A percentile compares a stretch with the other conserved stretches of the same genome.
These are phyloP conservation scores for Hymenoscyphus albidus DNA, from an alignment of 2,329 filamentous ascomycete genomes.

Conservation along the genomic window DNA sequence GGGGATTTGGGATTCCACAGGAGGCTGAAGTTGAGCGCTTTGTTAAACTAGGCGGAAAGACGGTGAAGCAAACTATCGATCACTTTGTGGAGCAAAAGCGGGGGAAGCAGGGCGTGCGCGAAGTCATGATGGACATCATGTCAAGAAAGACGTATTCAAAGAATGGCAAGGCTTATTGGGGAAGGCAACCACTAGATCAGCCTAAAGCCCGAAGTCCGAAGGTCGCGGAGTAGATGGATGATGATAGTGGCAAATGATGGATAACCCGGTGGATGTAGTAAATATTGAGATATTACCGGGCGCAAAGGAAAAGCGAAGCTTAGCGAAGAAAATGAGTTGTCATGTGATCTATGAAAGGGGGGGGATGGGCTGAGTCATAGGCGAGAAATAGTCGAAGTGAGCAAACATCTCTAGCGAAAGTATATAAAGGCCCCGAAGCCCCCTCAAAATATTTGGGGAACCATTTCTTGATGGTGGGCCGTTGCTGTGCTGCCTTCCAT, in stretches of 20 bases:
- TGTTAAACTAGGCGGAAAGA: constrained; percentile 40
- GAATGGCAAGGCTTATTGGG: constrained; percentile 37
- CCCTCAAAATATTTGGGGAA: constrained; percentile 18
- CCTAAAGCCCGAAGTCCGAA: background rate
- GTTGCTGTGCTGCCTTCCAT: constrained; percentile 26
- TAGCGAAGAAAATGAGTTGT: constrained; percentile 17
- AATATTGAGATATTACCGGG: constrained; percentile 19
- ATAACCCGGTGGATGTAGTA: constrained; percentile 11
- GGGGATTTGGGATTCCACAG: constrained; percentile 60
- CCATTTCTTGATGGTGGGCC: constrained; percentile 10
- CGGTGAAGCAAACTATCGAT: constrained; percentile 56
- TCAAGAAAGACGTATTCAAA: constrained; percentile 54
- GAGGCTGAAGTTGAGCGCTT: constrained; percentile 57
- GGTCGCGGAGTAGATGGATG: constrained; percentile 10
- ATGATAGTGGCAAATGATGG: constrained; percentile 22
- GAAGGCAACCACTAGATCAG: background rate
- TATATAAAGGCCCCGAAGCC: constrained; percentile 28
- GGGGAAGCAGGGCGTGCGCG: constrained; percentile 64
- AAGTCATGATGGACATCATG: constrained; percentile 67
- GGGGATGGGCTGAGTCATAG: constrained; percentile 28
- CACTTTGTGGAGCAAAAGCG: constrained; percentile 57
- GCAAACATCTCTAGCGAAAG: constrained; percentile 15
- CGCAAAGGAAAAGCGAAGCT: constrained; percentile 20
- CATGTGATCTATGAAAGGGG: constrained; percentile 27
- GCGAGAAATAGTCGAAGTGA: constrained; percentile 17